These are phyloP conservation scores for Torulaspora microellipsoides DNA, from an alignment of 805 yeast genomes.

Conservation along the genomic window DNA sequence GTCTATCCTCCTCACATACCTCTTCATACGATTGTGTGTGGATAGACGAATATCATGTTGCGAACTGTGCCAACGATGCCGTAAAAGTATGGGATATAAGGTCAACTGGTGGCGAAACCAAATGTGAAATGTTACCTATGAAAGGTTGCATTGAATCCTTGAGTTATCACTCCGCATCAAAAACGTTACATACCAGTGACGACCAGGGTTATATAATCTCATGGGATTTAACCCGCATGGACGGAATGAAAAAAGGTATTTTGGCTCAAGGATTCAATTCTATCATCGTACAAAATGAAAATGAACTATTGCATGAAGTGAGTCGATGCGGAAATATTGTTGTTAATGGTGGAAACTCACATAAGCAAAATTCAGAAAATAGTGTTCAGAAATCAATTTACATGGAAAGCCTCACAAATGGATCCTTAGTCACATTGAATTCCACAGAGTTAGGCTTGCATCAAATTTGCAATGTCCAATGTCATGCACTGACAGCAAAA, in stretches of 20 bases:
- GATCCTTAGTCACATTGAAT: conserved; percentile 18
- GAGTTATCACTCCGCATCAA: conserved; percentile 10
- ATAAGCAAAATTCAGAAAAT: conserved; percentile 1
- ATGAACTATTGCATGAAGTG: conserved; percentile 11
- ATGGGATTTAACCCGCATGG: conserved; percentile 26
- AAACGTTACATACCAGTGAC: conserved; percentile 20
- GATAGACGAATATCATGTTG: conserved; percentile 23
- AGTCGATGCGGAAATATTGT: conserved; percentile 30
- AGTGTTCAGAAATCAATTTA: conserved; percentile 11
- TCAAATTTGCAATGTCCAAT: conserved; percentile 20
- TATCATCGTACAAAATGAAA: conserved; percentile 5
- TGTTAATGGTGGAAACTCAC: conserved; percentile 10
- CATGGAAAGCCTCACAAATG: conserved; percentile 15
- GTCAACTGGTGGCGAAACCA: conserved; percentile 18
- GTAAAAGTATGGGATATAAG: conserved; percentile 29
- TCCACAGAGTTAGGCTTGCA: conserved; percentile 27
- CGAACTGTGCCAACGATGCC: conserved; percentile 18
- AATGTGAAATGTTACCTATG: conserved; percentile 19
- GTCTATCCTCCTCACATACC: conserved; percentile 16
- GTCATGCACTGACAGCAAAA: conserved; percentile 5
- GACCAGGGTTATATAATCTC: conserved; percentile 22
- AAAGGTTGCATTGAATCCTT: conserved; percentile 23
- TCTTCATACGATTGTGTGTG: conserved; percentile 20
- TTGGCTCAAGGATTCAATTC: conserved; percentile 23
- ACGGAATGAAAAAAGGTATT: conserved; percentile 16